Evolutionary conservation across 2,329 filamentous ascomycete species (phyloP), one percentile per base, ranked within the genome.

Genomic region (Paraphoma sp.): DNA sequence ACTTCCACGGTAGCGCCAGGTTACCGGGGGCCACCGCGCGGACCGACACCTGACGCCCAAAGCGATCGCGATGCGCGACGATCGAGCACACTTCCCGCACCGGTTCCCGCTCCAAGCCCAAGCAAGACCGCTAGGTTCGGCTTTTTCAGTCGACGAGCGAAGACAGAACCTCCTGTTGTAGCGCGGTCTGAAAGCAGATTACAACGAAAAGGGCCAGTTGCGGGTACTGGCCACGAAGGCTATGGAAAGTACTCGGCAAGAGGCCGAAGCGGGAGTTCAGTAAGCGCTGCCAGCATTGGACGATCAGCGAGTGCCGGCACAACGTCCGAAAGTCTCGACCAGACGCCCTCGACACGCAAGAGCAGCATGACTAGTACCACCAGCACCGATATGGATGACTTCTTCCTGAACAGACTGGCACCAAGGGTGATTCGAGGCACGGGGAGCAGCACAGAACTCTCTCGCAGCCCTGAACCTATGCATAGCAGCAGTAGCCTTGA

Each of bases 201-300:
- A 23, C 64, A 64, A 1, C 68, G 90, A 29, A 94, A 92, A 75
- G 93, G 94, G 0, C 94, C 94, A 18, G 87, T 85, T 14, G 94
- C 94, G 41, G 94, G 94, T n/a, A 98, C 94, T 38, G 94, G 94
- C 0, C 93, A 98, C 69, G 94, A 98, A 78, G 90, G 90, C 1
- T 93, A 94, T 68, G 89, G 89, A 0, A 85, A 84, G 53, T 81
- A 91, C 53, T 87, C 87, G 2, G 79, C 83, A 5, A 85, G 87
- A 55, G 84, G 89, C 30, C 85, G 89, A 51, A 92, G 87, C 67
- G 86, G 84, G 56, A 88, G 86, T 67, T 79, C 81, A 17, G 78
- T 82, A 7, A 84, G 81, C 57, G 64, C 79, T 23, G 80, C 80
- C n/a, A 82, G 79, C 28, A 79, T 80, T 44, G 74, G 77, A 45